Conservation (phyloP, 2,329 filamentous ascomycete species). For the Colletotrichum tabaci region DNA sequence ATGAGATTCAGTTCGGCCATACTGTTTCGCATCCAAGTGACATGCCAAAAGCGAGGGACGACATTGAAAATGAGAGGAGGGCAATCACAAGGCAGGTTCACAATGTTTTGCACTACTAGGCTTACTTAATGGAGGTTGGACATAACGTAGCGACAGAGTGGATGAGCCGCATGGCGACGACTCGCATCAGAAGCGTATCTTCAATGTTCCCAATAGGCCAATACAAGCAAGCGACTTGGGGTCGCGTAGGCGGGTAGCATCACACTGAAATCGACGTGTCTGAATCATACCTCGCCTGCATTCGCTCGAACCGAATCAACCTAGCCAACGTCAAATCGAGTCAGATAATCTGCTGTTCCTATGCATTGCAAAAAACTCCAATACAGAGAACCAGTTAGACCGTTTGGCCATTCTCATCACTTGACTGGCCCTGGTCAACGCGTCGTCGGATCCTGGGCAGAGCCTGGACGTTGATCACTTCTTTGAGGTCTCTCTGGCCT, state of each 20-base stretch:
- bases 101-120: no score
- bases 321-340: slow-evolving; percentile 7
- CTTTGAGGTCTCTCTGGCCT: neutral
- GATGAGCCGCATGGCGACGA: neutral
- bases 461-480: neutral
- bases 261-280: neutral
- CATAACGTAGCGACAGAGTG: neutral
- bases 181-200: slow-evolving; percentile 12
- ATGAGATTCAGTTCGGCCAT: slow-evolving; percentile 5
- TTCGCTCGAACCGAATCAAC: neutral
- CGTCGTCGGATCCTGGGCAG: neutral
- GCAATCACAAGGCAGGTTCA: neutral
- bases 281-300: neutral
- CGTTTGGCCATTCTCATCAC: neutral
- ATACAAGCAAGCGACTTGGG: neutral
- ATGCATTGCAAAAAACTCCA: neutral
- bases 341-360: slow-evolving; percentile 18
- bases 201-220: neutral
- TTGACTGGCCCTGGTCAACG: no score
- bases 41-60: neutral
- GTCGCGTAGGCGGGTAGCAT: neutral
- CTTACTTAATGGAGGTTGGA: no score
- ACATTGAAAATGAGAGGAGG: neutral
- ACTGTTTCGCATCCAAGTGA: neutral
- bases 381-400: neutral